A percentile compares a stretch with the other conserved stretches of the same genome.
phyloP scores from a whole-genome alignment of 2,329 filamentous ascomycete genomes.

The Dactylonectria estremocensis region DNA sequence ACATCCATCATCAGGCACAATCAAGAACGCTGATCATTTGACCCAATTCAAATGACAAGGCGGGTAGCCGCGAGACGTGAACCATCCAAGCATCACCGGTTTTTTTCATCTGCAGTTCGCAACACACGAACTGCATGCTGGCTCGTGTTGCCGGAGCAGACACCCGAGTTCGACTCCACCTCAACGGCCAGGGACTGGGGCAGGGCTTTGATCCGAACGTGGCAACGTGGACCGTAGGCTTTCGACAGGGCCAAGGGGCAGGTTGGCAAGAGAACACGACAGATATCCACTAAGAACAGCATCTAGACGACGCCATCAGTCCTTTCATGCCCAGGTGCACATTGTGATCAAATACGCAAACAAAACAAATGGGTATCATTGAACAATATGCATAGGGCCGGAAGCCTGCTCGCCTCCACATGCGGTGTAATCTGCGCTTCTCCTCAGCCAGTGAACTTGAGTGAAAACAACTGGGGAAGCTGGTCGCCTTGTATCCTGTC shows the following conservation, averaged over 20 bases:
- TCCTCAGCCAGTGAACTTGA: conserved; percentile 35
- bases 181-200: neutral
- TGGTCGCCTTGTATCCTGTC: conserved; percentile 51
- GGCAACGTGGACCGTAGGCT: neutral
- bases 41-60: neutral
- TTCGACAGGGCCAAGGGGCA: neutral
- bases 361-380: conserved; percentile 20
- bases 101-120: neutral
- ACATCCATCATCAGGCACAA: neutral
- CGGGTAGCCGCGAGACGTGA: neutral
- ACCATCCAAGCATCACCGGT: neutral
- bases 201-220: neutral
- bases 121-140: neutral
- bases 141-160: neutral
- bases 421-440: neutral
- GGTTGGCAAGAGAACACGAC: neutral
- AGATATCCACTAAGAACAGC: neutral
- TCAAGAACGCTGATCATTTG: neutral
- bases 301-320: neutral
- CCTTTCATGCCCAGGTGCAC: neutral
- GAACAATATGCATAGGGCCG: neutral
- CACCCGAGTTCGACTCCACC: neutral
- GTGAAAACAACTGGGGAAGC: conserved; percentile 44
- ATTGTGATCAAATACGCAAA: neutral
- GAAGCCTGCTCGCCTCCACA: neutral